Evolutionary conservation across 2,329 filamentous ascomycete species (phyloP), one percentile per base, ranked within the genome.

Genomic region (Xenoacremonium recifei): DNA sequence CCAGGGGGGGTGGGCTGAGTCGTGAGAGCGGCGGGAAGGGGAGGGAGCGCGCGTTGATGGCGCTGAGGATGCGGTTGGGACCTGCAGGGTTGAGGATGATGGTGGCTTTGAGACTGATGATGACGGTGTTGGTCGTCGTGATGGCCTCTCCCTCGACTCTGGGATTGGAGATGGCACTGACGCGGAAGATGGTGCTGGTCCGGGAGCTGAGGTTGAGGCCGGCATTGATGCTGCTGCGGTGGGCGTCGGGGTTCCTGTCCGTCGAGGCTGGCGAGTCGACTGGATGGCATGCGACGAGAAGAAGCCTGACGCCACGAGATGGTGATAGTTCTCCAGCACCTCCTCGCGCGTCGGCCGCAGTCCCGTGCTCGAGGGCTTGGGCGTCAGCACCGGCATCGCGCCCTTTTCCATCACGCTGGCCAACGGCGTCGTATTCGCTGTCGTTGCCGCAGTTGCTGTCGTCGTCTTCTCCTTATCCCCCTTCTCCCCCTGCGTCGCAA

Each of bases 211-310:
- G 39, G 38, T 31, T 37, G 18, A 41, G 11, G 46, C 35, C 27
- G 39, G 36, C 27, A 36, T 47, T 21, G 30, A n/a, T 35, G 37
- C 32, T 39, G 38, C 32, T 37, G 18, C 41, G 11, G 46, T 36
- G 30, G 39, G 36, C 27, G 37, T 47, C 20, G 30, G 48, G 39
- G 37, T 44, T 32, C 29, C 55, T 61, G 17, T 59, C 57, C 2
- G 67, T 10, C 9, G 10, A 32, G 29, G 72, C 55, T 75, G 74
- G 4, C 78, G 68, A 2, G 75, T 77, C 4, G 76, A 79, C 46
- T 76, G 73, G 47, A 80, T 80, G 39, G 77, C 77, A 48, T 80
- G 77, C 18, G 73, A 66, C 35, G 72, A 68, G 58, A 82, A 82
- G 70, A 82, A 82, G 45, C 78, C 78, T 5, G 71, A 71, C 3